Evolutionary conservation across 352 stramenopile genomes (phyloP).

Genomic region (Pythium aphanidermatum): DNA sequence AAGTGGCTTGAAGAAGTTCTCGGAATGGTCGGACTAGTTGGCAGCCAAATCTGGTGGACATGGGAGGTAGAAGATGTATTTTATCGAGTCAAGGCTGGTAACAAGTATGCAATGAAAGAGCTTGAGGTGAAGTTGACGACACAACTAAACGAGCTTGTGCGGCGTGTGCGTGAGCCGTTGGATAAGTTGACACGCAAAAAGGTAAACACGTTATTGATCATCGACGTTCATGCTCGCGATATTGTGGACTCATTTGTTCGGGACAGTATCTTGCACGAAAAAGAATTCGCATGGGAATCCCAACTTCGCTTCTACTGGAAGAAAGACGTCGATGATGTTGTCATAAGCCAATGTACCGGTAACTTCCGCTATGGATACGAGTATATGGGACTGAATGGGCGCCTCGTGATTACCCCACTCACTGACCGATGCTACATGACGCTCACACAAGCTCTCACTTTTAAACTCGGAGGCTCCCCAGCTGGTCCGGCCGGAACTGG

Average conservation of each 20-base stretch:
- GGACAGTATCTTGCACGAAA: slow-evolving; percentile 86
- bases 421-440: slow-evolving; percentile 95
- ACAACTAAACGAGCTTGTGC: slow-evolving; percentile 89
- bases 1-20: slow-evolving; percentile 87
- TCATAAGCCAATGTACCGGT: slow-evolving; percentile 90
- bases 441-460: slow-evolving; percentile 89
- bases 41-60: slow-evolving; percentile 93
- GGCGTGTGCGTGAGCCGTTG: slow-evolving; percentile 85
- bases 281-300: slow-evolving; percentile 89
- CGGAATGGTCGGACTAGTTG: slow-evolving; percentile 90
- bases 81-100: slow-evolving; percentile 75
- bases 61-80: slow-evolving; percentile 95
- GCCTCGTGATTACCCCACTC: slow-evolving; percentile 90
- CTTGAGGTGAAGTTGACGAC: slow-evolving; percentile 85
- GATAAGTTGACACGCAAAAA: slow-evolving; percentile 87
- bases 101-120: slow-evolving; percentile 94
- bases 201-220: slow-evolving; percentile 90
- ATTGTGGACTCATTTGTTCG: slow-evolving; percentile 89
- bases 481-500: slow-evolving; percentile 88
- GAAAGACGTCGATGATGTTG: slow-evolving; percentile 86
- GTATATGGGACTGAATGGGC: slow-evolving; percentile 91
- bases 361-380: slow-evolving; percentile 92
- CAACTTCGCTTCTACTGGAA: slow-evolving; percentile 90
- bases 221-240: slow-evolving; percentile 87
- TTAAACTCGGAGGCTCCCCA: slow-evolving; percentile 89